Evolutionary conservation across 2,329 filamentous ascomycete genomes (phyloP).

Genomic region (Penicillium verrucosum): DNA sequence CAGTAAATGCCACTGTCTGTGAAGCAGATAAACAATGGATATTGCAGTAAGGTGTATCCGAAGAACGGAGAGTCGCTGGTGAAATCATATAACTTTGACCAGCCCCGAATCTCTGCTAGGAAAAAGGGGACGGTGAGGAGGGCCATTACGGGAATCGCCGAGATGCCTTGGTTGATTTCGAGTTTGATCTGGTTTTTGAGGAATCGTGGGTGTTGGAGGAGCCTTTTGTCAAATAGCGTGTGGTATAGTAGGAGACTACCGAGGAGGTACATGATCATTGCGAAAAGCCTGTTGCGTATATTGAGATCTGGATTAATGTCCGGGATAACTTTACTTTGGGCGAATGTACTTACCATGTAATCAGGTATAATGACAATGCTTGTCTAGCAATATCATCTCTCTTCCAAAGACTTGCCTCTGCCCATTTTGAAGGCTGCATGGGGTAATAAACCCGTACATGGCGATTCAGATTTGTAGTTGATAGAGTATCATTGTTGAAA

Average conservation of each 20-base stretch:
- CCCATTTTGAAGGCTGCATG: constrained; percentile 27
- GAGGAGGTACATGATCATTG: constrained; percentile 74
- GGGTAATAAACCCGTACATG: constrained; percentile 28
- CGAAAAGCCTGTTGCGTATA: constrained; percentile 67
- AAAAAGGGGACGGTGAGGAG: constrained; percentile 77
- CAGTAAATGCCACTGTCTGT: constrained; percentile 88
- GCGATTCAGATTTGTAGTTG: constrained; percentile 18
- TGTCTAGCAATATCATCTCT: constrained; percentile 31
- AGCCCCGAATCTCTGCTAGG: constrained; percentile 75
- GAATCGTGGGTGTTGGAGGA: constrained; percentile 83
- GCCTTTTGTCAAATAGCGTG: constrained; percentile 86
- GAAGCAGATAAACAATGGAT: constrained; percentile 81
- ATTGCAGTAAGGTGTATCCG: constrained; percentile 77
- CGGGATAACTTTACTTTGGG: not conserved
- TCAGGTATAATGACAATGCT: constrained; percentile 28
- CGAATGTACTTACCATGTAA: constrained; percentile 23
- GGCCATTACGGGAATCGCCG: constrained; percentile 75
- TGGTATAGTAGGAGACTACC: constrained; percentile 78
- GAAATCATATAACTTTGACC: constrained; percentile 79
- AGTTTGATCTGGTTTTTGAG: constrained; percentile 85
- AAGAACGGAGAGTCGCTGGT: constrained; percentile 67
- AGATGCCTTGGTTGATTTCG: constrained; percentile 75
- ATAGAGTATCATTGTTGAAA: not conserved
- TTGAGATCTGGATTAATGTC: not conserved
- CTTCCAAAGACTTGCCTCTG: constrained; percentile 28